Evolutionary conservation across 176 grass and related monocot species (phyloP), one percentile per base, ranked within the genome.

Genomic region (Eleusine coracana): DNA sequence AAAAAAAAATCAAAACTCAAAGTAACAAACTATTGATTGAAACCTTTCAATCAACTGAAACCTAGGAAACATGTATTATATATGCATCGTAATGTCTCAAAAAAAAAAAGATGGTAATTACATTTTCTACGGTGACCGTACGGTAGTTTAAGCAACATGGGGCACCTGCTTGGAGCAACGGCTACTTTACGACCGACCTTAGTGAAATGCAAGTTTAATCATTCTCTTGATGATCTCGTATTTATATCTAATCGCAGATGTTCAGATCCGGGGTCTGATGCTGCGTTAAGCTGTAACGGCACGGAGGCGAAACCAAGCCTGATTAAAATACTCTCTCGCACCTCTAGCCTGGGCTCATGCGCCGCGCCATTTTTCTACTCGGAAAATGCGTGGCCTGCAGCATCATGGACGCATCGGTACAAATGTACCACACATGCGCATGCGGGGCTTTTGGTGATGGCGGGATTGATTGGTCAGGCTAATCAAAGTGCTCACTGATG

Each of bases 341-440:
- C 1, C 7, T 8, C 14, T 16, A 52, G 49, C 61, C 67, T 46
- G 36, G 64, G 25, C 74, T 49, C 55, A 46, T 27, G 66, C 37
- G 65, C 82, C 13, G 46, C 78, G 49, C 73, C 20, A 61, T 79
- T 72, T 72, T 79, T 71, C 18, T 71, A 79, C 2, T 41, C 7
- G 83, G 65, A 62, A 70, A 56, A 38, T 70, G 66, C 29, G 4
- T 48, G 65, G 83, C 73, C n/a, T 44, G 83, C 82, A 77, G 29
- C 70, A 73, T 13, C 7, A 13, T 51, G 45, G 62, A 23, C 67
- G 64, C 36, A n/a, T 13, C 20, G 40, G 66, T 48, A 13, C 83
- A 85, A 40, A 40, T 78, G 36, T 74, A 51, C 28, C 23, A 61
- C 68, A 68, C 28, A 38, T 48, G 75, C 31, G 48, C 55, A 64